Conservation (phyloP, 129 eudicot species). For the Chrysanthemum makinoi region DNA sequence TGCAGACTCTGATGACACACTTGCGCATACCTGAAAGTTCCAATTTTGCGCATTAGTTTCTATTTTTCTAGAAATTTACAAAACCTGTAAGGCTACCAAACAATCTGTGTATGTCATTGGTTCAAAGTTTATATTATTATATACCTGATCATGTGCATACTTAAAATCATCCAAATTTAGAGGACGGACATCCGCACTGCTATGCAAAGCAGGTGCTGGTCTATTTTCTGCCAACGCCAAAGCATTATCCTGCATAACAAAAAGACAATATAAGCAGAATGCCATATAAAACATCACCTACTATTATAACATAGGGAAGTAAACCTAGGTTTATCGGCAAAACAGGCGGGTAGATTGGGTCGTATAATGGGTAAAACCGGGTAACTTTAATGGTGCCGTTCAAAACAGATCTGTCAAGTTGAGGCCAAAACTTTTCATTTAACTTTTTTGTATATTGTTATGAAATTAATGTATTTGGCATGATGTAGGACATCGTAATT, state of each 20-base stretch:
- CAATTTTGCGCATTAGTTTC: not conserved
- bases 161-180: slow-evolving; percentile 75
- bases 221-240: slow-evolving; percentile 71
- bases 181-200: slow-evolving; percentile 77
- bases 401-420: too few species aligned
- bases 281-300: not conserved
- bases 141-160: slow-evolving; percentile 95
- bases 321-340: not conserved
- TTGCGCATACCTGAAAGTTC: slow-evolving; percentile 73
- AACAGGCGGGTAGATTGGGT: not conserved
- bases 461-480: not conserved
- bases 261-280: slow-evolving; percentile 13
- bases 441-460: not conserved
- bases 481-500: not conserved
- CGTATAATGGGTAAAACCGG: not conserved
- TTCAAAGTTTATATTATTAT: not conserved
- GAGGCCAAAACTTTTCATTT: too few species aligned
- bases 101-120: not conserved
- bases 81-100: not conserved
- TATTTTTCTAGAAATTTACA: not conserved
- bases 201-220: slow-evolving; percentile 60
- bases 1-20: slow-evolving; percentile 87
- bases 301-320: not conserved
- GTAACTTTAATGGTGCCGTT: not conserved
- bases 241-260: slow-evolving; percentile 63